Evolutionary conservation across 2,329 filamentous ascomycete species (phyloP).

Genomic region (Sarocladium strictum): DNA sequence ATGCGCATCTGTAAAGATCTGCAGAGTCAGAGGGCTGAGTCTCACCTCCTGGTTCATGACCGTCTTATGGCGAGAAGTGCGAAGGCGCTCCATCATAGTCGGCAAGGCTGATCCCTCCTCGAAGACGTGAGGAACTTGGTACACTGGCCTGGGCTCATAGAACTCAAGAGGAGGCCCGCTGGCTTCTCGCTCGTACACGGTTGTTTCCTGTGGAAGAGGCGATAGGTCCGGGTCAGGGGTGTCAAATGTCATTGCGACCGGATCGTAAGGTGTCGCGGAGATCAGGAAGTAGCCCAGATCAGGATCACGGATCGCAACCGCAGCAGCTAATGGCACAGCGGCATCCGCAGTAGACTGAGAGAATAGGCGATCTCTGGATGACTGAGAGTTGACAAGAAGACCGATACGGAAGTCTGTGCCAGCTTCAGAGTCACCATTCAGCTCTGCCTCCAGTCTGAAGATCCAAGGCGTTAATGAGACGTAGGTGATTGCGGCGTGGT

Average conservation of each 20-base stretch:
- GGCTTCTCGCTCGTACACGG: slow-evolving; percentile 33
- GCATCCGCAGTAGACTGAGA: slow-evolving; percentile 43
- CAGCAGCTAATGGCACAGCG: slow-evolving; percentile 45
- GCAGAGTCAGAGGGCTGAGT: slow-evolving; percentile 64
- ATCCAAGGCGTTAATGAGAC: slow-evolving; percentile 58
- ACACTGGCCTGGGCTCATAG: slow-evolving; percentile 60
- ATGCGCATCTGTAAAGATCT: slow-evolving; percentile 67
- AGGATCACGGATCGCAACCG: slow-evolving; percentile 49
- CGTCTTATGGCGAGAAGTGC: slow-evolving; percentile 54
- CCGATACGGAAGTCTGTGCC: slow-evolving; percentile 58
- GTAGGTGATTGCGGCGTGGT: slow-evolving; percentile 53
- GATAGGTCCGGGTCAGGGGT: slow-evolving; percentile 45
- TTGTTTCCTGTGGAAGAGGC: slow-evolving; percentile 34
- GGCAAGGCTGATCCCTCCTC: slow-evolving; percentile 52
- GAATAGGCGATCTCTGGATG: slow-evolving; percentile 52
- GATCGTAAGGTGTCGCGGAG: slow-evolving; percentile 52
- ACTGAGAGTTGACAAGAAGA: slow-evolving; percentile 52
- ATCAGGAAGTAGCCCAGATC: slow-evolving; percentile 60
- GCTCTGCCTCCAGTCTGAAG: slow-evolving; percentile 56
- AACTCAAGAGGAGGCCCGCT: slow-evolving; percentile 37
- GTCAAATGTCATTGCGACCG: slow-evolving; percentile 55
- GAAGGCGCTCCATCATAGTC: slow-evolving; percentile 47
- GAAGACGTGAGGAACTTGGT: slow-evolving; percentile 57
- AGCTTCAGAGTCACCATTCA: slow-evolving; percentile 48
- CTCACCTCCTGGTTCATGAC: slow-evolving; percentile 61